phyloP scores from a whole-genome alignment of 106 monocot genomes.

The Hemerocallis citrina region DNA sequence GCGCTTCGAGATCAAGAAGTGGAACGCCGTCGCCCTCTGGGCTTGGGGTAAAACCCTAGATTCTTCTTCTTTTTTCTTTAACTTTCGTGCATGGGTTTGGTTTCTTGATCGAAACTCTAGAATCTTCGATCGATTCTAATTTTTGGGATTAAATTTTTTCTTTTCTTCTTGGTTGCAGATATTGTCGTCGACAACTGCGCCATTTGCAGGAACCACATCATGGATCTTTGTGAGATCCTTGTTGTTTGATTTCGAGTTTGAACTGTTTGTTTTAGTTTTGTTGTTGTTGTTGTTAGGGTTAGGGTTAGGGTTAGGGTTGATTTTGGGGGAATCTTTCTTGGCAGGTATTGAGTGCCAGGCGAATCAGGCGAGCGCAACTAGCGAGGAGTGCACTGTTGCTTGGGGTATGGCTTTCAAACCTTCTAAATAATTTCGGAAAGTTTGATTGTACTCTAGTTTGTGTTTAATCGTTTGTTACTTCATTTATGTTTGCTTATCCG shows the following conservation, averaged over 20 bases:
- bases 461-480: too few species aligned
- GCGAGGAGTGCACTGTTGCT: constrained; percentile 91
- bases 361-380: constrained; percentile 76
- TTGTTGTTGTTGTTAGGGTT: not conserved
- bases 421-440: too few species aligned
- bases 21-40: constrained; percentile 93
- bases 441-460: too few species aligned
- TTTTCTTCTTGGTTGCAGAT: constrained; percentile 13
- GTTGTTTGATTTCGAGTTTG: not conserved
- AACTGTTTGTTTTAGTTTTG: not conserved
- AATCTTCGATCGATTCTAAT: too few species aligned
- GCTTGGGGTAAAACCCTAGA: constrained; percentile 55
- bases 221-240: constrained; percentile 74
- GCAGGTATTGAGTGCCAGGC: constrained; percentile 91
- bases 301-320: constrained; percentile 4
- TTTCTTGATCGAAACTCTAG: not conserved
- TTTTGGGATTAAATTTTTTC: too few species aligned
- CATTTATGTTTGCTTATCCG: too few species aligned
- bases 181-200: constrained; percentile 86
- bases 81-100: not conserved
- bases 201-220: constrained; percentile 91
- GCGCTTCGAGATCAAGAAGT: constrained; percentile 95
- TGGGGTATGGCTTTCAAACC: too few species aligned
- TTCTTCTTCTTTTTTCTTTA: not conserved
- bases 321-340: not conserved